Evolutionary conservation across 139 green algal species (phyloP).

Genomic region (Chlorella sp.): DNA sequence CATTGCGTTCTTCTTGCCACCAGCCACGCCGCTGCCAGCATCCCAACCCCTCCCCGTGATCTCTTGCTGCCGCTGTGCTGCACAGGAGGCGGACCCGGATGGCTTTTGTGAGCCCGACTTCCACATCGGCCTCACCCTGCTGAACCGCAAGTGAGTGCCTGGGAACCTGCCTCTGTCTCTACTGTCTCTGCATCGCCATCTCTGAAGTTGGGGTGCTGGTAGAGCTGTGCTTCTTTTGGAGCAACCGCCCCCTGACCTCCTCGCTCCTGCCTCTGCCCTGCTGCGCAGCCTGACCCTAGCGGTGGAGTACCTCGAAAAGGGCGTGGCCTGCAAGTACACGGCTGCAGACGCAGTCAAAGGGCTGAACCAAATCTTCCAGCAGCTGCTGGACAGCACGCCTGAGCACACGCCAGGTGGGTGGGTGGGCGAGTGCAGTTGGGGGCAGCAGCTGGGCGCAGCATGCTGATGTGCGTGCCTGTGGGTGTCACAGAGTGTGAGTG

Average conservation of each 20-base stretch:
- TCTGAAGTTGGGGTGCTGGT: too few relatives aligned
- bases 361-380: constrained; percentile 60
- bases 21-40: too few relatives aligned
- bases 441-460: too few relatives aligned
- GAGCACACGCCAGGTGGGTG: background rate
- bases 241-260: background rate
- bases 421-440: too few relatives aligned
- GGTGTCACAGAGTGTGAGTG: too few relatives aligned
- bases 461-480: too few relatives aligned
- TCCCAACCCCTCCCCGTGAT: too few relatives aligned
- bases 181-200: too few relatives aligned
- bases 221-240: too few relatives aligned
- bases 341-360: constrained; percentile 60
- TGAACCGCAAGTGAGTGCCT: constrained; percentile 37
- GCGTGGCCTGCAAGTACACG: constrained; percentile 75
- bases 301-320: constrained; percentile 61
- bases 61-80: background rate
- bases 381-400: constrained; percentile 37
- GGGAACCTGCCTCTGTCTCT: background rate
- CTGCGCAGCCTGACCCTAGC: constrained; percentile 32
- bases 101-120: constrained; percentile 82
- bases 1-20: too few relatives aligned
- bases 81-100: constrained; percentile 61
- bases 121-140: constrained; percentile 72
- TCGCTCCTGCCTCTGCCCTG: background rate